Base-by-base conservation (phyloP, 2,329 filamentous ascomycete genomes). In the Akanthomyces uredinophilus region DNA sequence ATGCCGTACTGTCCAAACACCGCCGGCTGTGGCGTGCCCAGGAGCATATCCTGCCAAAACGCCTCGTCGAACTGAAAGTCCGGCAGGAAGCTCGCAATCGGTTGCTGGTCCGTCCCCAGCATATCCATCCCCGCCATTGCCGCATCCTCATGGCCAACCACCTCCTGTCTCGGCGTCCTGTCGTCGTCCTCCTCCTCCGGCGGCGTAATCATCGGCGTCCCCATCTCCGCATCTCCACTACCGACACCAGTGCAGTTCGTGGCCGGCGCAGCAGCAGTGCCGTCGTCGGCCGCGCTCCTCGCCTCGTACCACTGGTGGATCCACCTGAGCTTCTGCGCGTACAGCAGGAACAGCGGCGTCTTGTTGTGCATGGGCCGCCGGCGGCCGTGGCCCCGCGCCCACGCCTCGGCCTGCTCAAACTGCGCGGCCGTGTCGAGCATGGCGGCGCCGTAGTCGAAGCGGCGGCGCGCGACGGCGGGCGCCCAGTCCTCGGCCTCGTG, bases 401-500 rank as follows among this genome's bases (percentile, higher is more conserved):
- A 41, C 13, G 22, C 50, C 55, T 47, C 56, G 24, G 55, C 39
- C 22, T 20, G 39, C 52, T 57, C 61, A 43, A 54, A 52, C 43
- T 49, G 52, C 32, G 39, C 43, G 3, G 50, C 53, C 18, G 47
- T 49, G n/a, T 13, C 27, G 22, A 46, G 47, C 39, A 46, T 29
- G 13, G 41, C 29, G 27, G 39, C 49, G 22, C 49, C 58, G 11
- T 35, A 60, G 58, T 60, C 58, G 6, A 60, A 60, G 18, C 14
- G 24, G 20, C 50, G 58, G n/a, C 50, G 58, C 39, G 58, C 58
- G 2, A 60, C 50, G 4, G 39, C 32, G 4, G 58, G 49, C 27
- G 20, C n/a, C 58, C 58, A 60, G 49, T 60, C 58, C 39, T 60
- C 58, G 49, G 49, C 58, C 27, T 35, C 58, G 58, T 60, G 58